Base-by-base conservation (phyloP, 768 basidiomycete species). In the Psilocybe cyanescens region DNA sequence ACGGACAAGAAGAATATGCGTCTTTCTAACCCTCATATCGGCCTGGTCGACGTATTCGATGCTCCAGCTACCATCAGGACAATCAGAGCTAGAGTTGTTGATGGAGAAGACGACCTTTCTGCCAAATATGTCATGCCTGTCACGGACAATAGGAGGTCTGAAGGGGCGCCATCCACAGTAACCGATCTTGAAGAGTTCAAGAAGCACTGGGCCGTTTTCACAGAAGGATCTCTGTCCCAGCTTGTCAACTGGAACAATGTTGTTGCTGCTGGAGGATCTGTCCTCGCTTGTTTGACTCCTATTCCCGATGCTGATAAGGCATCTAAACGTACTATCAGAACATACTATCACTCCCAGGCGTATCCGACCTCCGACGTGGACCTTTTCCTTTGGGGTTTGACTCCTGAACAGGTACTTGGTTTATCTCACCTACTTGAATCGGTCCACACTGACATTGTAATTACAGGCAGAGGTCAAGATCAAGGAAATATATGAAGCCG, bases 281-380 rank as follows among this genome's bases (percentile, higher is more conserved):
- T 89, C 19, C 79, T 85, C 37, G 86, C 86, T 2, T 86, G 85
- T 59, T 72, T 88, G 59, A 67, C 76, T 4, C 86, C 86, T 9
- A 72, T 88, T 0, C 75, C 83, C 2, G 81, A 81, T 7, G 71
- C 70, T 11, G 76, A 78, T 31, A 83, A 81, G 73, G 76, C 70
- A 4, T 85, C 83, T 17, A 88, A 86, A 72, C 75, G 85, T 58
- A 74, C 83, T 0, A 82, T 83, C 57, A 78, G 87, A 55, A 87
- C 87, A 68, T 78, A 81, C 62, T 89, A 81, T 64, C 87, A 89
- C 61, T 75, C 74, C 11, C 75, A 68, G 3, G 81, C 80, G 3
- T 89, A 84, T 60, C 85, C 87, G 4, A 81, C 84, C 1, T 87
- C 86, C 0, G 87, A 89, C 68, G 76, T 88, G 19, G 87, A 89